Evolutionary conservation across 228 moss, liverwort and hornwort species (phyloP).

Genomic region (Sphagnum magellanicum): DNA sequence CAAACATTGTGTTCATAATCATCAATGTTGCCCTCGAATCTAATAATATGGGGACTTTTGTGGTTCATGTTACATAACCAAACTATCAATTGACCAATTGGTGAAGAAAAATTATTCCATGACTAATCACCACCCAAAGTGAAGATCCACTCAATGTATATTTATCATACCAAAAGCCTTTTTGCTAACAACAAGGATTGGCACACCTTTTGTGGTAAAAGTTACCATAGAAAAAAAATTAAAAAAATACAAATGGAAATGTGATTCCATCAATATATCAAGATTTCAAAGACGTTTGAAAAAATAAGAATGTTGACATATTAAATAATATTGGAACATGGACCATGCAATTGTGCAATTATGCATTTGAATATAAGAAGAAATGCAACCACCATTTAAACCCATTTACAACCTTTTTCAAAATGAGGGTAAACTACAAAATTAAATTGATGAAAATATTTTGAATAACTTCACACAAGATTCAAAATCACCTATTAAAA

Average conservation of each 20-base stretch:
- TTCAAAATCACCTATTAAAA: background rate
- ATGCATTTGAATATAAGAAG: too few relatives aligned
- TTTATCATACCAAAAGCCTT: background rate
- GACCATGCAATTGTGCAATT: too few relatives aligned
- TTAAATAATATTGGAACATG: too few relatives aligned
- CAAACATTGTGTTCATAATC: background rate
- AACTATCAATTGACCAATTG: background rate
- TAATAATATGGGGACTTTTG: background rate
- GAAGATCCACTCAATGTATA: background rate
- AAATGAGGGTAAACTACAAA: background rate
- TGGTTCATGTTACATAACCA: background rate
- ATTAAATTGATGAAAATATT: background rate
- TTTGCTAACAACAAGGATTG: background rate
- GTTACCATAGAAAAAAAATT: background rate
- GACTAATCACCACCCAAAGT: background rate
- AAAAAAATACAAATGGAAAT: too few relatives aligned
- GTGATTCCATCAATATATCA: too few relatives aligned
- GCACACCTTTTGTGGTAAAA: background rate
- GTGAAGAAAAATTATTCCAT: background rate
- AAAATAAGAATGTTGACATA: too few relatives aligned
- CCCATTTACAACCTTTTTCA: too few relatives aligned
- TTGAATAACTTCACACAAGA: background rate
- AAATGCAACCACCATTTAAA: too few relatives aligned
- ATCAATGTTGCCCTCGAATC: background rate
- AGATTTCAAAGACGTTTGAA: too few relatives aligned